Evolutionary conservation across 768 basidiomycete species (phyloP), one percentile per base, ranked within the genome.

Genomic region (Amanita rimosa): DNA sequence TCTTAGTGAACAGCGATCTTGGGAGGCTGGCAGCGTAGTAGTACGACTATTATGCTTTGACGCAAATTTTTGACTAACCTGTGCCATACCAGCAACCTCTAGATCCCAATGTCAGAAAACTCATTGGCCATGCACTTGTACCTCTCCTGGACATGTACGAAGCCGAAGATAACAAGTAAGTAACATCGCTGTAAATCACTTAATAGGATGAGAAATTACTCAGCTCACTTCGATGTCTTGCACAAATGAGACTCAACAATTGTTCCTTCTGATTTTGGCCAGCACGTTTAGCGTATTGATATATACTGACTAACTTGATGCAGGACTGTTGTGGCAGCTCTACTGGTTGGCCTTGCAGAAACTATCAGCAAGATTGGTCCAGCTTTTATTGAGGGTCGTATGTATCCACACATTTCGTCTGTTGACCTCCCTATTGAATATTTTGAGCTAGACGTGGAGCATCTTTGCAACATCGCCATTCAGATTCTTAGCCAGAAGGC

Each of bases 101-200:
- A 43, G 78, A 81, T 54, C 65, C 68, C 29, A 79, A 79, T 42
- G 87, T 97, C 55, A 80, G 77, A 57, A 81, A 90, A 55, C 75
- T 98, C 40, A 80, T 91, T 51, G 75, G 75, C 4, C 84, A 88
- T 56, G 75, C 82, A 38, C 62, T 98, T 39, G 74, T 74, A 6
- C 75, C 81, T 21, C 73, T 98, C 26, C 62, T 97, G 52, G 86
- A 93, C 47, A 83, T 92, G 80, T 95, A 89, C 65, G 83, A 87
- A 58, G 79, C 82, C 3, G 96, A 99, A 66, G 96, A 99, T 59
- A 92, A 95, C 73, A 95, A 97, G 92, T 96, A 61, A 71, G 90
- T 78, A 1, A 22, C 13, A 11, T 42, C 59, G 3, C 50, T 29
- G 53, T 52, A 48, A 44, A 24, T 40, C 48, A 29, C 47, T 26